Percentiles rank a stretch among this genome's conserved stretches.
Evolutionary conservation across 768 basidiomycete genomes (phyloP).

Genomic region (Lactifluus hygrophoroides): DNA sequence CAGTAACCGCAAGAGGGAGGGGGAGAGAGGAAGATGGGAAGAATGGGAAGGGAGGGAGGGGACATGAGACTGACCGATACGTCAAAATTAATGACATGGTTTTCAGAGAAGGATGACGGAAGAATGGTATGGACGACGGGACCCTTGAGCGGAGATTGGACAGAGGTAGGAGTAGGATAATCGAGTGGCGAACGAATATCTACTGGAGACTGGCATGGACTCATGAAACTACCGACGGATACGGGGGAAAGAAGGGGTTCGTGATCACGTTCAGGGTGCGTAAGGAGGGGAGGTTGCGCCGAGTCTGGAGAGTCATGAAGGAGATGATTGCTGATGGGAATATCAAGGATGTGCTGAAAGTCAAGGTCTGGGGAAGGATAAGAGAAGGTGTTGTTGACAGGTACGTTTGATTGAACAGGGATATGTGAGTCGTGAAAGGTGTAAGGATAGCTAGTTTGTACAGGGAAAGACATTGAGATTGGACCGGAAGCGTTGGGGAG

Average conservation of each 20-base stretch:
- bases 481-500: background rate
- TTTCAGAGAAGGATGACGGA: slow-evolving; percentile 20
- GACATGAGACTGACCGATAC: slow-evolving; percentile 18
- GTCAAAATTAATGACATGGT: slow-evolving; percentile 23
- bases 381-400: slow-evolving; percentile 1
- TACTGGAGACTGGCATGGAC: slow-evolving; percentile 20
- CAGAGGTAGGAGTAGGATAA: slow-evolving; percentile 13
- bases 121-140: slow-evolving; percentile 16
- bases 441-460: slow-evolving; percentile 14
- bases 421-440: slow-evolving; percentile 13
- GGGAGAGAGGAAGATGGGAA: background rate
- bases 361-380: slow-evolving; percentile 15
- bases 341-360: slow-evolving; percentile 15
- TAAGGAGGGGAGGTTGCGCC: background rate
- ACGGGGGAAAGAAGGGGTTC: slow-evolving; percentile 15
- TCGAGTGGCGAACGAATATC: slow-evolving; percentile 18
- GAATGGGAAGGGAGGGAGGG: background rate
- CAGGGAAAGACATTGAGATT: slow-evolving; percentile 17
- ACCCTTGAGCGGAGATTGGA: slow-evolving; percentile 12
- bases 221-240: slow-evolving; percentile 17
- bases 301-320: slow-evolving; percentile 8
- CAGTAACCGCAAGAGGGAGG: background rate
- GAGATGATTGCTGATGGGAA: slow-evolving; percentile 8
- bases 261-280: slow-evolving; percentile 15
- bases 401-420: slow-evolving; percentile 7